Base-by-base conservation (phyloP, 352 stramenopile genomes). In the Globisporangium uncinulatum region DNA sequence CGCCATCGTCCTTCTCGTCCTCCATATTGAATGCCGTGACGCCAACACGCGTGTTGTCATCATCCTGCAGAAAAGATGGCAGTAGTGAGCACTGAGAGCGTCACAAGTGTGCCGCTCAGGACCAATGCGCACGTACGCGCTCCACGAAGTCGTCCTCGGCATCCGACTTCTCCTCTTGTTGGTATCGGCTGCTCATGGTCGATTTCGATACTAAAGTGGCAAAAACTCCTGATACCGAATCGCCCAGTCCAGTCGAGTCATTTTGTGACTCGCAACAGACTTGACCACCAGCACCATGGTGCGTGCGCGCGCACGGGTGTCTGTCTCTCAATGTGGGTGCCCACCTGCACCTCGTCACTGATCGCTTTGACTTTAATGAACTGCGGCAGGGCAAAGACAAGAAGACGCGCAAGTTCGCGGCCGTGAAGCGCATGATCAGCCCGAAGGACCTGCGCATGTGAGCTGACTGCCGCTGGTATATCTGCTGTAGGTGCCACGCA, bases 381-480 rank as follows among this genome's bases (percentile, higher is more conserved):
- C 49, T 29, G 10, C 10, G 61, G 20, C 57, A 94, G 78, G 96
- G 87, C 43, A 99, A 99, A 70, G 87, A 96, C 57, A 99, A 99
- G 81, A 99, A 99, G 71, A 98, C 94, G 29, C 86, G 96, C 64
- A 98, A 98, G 65, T 99, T 98, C 72, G 97, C 97, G 45, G 84
- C 97, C 47, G 87, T 97, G 41, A 99, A 99, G 84, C 97, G 97
- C 66, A 97, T 99, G 58, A 98, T 99, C 58, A 98, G 89, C 67
- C 94, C 96, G 46, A 99, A 98, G 72, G 97, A 99, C 75, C 92
- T 87, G 57, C 88, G 97, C 51, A 95, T 99, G 66, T 98, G 95
- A 66, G 89, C 51, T 29, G 52, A 29, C 47, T 11, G 9, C 3
- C 13, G 19, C 9, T 43, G 13, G 17, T 31, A 1, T 7, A 36